These are phyloP conservation scores for Ilex aquifolium DNA, from an alignment of 257 asterid species.

Conservation along the genomic window DNA sequence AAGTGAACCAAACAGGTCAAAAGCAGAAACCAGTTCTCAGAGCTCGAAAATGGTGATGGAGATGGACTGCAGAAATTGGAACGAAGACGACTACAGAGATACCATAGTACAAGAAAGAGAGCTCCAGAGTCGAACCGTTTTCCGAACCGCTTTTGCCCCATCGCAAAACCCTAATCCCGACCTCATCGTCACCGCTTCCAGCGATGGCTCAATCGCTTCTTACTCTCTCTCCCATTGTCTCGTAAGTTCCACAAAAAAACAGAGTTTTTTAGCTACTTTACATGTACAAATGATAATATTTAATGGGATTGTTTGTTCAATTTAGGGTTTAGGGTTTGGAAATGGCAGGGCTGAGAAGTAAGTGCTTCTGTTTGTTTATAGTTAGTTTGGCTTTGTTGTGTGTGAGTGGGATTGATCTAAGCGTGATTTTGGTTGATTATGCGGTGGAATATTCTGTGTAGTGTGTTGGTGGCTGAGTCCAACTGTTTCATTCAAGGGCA, in stretches of 20 bases:
- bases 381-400: neutral
- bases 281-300: too few relatives aligned
- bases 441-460: conserved; percentile 19
- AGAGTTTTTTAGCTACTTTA: neutral
- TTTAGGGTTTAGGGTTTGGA: conserved; percentile 55
- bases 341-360: conserved; percentile 43
- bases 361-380: conserved; percentile 9
- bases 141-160: conserved; percentile 77
- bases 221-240: conserved; percentile 72
- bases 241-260: conserved; percentile 23
- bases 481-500: conserved; percentile 64
- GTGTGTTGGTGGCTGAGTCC: conserved; percentile 70
- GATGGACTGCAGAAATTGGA: conserved; percentile 90
- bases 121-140: conserved; percentile 56
- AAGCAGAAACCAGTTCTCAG: too few relatives aligned
- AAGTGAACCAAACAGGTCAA: too few relatives aligned
- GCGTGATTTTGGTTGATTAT: neutral
- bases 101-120: conserved; percentile 61
- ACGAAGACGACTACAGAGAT: conserved; percentile 63
- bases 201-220: conserved; percentile 78
- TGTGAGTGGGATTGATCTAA: conserved; percentile 4
- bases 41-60: neutral
- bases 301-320: neutral
- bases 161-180: conserved; percentile 54
- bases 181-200: conserved; percentile 60